Evolutionary conservation across 495 filamentous ascomycete genomes (phyloP), one percentile per base, ranked within the genome.

Genomic region (Penicillium ochrochloron): DNA sequence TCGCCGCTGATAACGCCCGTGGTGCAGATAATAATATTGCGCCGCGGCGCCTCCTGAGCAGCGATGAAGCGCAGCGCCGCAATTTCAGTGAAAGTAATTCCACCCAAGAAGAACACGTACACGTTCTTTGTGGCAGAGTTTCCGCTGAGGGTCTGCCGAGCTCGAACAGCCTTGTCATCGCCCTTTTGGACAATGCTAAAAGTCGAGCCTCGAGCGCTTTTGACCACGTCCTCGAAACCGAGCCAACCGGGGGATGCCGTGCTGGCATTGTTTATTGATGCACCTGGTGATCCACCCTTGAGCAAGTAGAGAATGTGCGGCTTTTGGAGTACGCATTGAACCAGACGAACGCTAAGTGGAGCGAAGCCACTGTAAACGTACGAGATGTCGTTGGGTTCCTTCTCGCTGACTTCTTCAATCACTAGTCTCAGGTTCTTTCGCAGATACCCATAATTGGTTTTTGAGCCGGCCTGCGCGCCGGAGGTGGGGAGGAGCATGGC

Each of bases 311-410:
- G 79, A 42, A 94, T 82, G 65, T 92, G 90, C 48, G 88, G 86
- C 75, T 99, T 99, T 75, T 98, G 94, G 59, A 98, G 75, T 37
- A 98, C 84, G 68, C 91, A 95, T 77, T 99, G 96, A n/a, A 99
- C 90, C 19, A 99, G 86, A 17, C 96, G 91, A 63, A 98, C 84
- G 60, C 91, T 96, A 25, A 99, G 84, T 3, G 96, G 95, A 7
- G 96, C 96, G 73, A 97, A 98, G 51, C 96, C 96, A 66, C 91
- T 94, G 81, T 97, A 99, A 37, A 96, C 94, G 71, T 98, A 99
- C 11, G 96, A 92, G 64, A 98, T 91, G 64, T 99, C 96, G 67
- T 94, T 89, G 10, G 96, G 96, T n/a, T 97, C 92, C 51, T 94
- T 88, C 74, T 98, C 96, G 72, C 96, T 94, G 61, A 98, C 94